Base-by-base conservation (phyloP, 2,329 filamentous ascomycete genomes). In the Fusarium azukiicola region DNA sequence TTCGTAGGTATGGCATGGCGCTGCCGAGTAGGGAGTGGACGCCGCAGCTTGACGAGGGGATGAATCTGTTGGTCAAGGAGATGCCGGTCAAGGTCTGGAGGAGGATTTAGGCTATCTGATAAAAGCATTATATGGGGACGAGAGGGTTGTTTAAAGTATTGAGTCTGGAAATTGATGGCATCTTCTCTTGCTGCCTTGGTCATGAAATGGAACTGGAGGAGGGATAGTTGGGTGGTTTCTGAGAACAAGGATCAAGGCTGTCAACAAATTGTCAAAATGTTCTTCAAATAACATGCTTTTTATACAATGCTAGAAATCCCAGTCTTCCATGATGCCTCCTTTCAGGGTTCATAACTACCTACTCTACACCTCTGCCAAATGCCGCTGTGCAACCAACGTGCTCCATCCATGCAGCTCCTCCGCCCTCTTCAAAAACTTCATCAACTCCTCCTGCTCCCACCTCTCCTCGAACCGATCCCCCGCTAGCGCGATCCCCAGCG, bases 401-500 rank as follows among this genome's bases (percentile, higher is more conserved):
- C 74, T 74, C 79, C 81, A 83, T 2, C 73, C 80, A n/a, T 79
- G 68, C 4, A 74, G 46, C 14, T 66, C 63, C 36, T 83, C 79
- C 11, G 85, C 86, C 54, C 79, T 83, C n/a, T 79, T 75, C 58
- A 88, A 78, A 27, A 88, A 83, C 13, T 77, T 74, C 16, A 87
- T 74, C 46, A 88, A 71, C n/a, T 85, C 86, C 42, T 87, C 82
- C 66, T 88, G 87, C 71, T 88, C 87, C 50, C 75, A 77, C 5
- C 79, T 75, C n/a, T 86, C 81, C 9, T 81, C 83, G 67, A 89
- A 89, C 32, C 86, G 84, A 63, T 88, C 87, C 4, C 87, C 87
- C 9, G 81, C 82, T 71, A 81, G 66, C 1, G 80, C 69, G 13
- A 83, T 78, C 21, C 80, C 75, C 44, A 81, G 72, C 19, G 74